Conservation (phyloP, 2,329 filamentous ascomycete species). For the Meredithiella fracta region DNA sequence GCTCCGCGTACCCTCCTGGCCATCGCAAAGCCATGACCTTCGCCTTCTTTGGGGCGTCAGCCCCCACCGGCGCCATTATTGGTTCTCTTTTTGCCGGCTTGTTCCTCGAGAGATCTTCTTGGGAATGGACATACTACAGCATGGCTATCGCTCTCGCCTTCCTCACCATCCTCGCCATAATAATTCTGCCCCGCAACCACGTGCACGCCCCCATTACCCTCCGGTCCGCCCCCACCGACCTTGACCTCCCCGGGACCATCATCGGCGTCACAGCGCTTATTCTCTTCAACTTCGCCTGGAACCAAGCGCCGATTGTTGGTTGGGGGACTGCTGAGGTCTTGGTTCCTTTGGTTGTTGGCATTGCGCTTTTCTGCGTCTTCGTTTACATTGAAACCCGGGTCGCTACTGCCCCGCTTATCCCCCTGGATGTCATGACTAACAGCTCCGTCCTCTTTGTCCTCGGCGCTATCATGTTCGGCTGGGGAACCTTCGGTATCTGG, state of each 20-base stretch:
- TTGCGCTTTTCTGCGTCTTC: constrained; percentile 38
- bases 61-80: constrained; percentile 29
- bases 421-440: constrained; percentile 29
- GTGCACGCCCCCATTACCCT: not conserved
- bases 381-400: constrained; percentile 34
- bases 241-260: constrained; percentile 26
- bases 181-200: constrained; percentile 22
- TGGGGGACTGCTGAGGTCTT: constrained; percentile 43
- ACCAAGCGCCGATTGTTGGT: constrained; percentile 42
- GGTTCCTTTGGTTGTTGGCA: constrained; percentile 38
- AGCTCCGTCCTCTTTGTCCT: constrained; percentile 26
- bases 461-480: constrained; percentile 35
- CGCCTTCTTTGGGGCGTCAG: constrained; percentile 30
- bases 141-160: constrained; percentile 20
- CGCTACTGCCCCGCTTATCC: constrained; percentile 37
- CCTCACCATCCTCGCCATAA: constrained; percentile 20
- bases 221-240: constrained; percentile 1
- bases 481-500: constrained; percentile 38
- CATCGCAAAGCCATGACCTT: constrained; percentile 45
- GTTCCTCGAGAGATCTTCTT: constrained; percentile 26
- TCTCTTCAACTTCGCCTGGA: constrained; percentile 52
- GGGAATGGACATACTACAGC: constrained; percentile 33
- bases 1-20: constrained; percentile 38
- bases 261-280: constrained; percentile 38
- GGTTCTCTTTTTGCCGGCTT: constrained; percentile 27